These are phyloP conservation scores for Globisporangium spiculum DNA, from an alignment of 352 stramenopile genomes.

Conservation along the genomic window DNA sequence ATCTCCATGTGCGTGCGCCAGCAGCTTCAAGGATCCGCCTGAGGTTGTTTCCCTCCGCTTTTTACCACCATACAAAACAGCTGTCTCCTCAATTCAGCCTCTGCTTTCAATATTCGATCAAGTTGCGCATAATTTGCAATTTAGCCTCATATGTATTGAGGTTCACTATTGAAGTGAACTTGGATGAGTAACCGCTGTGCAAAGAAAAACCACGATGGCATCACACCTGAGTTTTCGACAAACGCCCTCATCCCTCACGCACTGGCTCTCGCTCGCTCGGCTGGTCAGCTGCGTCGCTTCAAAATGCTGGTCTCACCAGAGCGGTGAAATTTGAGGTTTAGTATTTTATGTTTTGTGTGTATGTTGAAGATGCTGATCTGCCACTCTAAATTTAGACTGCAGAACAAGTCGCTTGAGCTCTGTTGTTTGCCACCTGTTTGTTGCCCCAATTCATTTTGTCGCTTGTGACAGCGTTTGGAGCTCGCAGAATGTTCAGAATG, in stretches of 20 bases:
- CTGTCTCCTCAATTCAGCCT: not conserved
- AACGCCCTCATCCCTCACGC: not conserved
- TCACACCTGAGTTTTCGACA: constrained; percentile 6
- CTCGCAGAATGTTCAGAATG: not conserved
- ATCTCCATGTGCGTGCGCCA: not conserved
- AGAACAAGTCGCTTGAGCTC: not conserved
- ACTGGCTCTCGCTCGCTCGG: not conserved
- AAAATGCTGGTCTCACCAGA: not conserved
- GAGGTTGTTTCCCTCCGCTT: not conserved
- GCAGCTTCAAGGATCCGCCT: not conserved
- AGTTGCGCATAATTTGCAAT: not conserved
- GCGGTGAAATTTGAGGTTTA: not conserved
- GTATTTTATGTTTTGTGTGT: not conserved
- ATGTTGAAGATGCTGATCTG: too few species aligned
- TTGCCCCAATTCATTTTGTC: not conserved
- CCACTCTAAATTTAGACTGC: too few species aligned
- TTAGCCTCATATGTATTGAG: too few species aligned
- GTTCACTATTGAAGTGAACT: not conserved
- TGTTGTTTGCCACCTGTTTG: not conserved
- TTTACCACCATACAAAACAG: not conserved
- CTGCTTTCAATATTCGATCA: not conserved
- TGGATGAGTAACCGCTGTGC: not conserved
- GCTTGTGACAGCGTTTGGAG: not conserved
- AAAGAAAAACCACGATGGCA: not conserved
- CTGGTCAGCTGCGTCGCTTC: not conserved